Conservation (phyloP, 2,329 filamentous ascomycete species). For the Curvularia sp. region DNA sequence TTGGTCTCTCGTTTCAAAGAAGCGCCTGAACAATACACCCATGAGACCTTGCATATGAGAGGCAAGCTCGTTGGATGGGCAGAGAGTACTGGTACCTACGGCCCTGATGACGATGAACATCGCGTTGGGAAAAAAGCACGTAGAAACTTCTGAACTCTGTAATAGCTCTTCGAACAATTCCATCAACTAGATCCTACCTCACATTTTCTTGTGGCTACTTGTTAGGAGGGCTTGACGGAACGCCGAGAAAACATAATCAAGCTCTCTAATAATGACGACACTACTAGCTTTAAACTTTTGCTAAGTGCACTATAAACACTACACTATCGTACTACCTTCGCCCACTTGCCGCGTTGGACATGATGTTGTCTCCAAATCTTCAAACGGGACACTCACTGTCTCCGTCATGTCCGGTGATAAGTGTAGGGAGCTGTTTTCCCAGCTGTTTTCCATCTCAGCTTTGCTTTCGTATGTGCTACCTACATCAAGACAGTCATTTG, state of each 20-base stretch:
- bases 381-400: constrained; percentile 1
- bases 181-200: too few relatives aligned
- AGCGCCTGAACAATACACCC: not conserved
- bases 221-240: too few relatives aligned
- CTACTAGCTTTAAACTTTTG: too few relatives aligned
- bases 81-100: not conserved
- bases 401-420: constrained; percentile 16
- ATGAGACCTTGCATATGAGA: not conserved
- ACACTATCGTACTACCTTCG: too few relatives aligned
- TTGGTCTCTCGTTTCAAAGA: not conserved
- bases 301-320: too few relatives aligned
- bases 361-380: constrained; percentile 4
- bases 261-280: too few relatives aligned
- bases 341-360: too few relatives aligned
- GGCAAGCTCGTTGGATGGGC: constrained; percentile 1
- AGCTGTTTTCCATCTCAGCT: constrained; percentile 7
- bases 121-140: constrained; percentile 4
- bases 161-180: too few relatives aligned
- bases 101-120: not conserved
- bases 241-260: too few relatives aligned
- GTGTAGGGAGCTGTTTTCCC: constrained; percentile 15
- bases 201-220: too few relatives aligned
- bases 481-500: not conserved
- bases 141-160: too few relatives aligned
- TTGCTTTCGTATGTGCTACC: constrained; percentile 1